Evolutionary conservation across 176 grass and related monocot species (phyloP).

Genomic region (Phoenix roebelenii): DNA sequence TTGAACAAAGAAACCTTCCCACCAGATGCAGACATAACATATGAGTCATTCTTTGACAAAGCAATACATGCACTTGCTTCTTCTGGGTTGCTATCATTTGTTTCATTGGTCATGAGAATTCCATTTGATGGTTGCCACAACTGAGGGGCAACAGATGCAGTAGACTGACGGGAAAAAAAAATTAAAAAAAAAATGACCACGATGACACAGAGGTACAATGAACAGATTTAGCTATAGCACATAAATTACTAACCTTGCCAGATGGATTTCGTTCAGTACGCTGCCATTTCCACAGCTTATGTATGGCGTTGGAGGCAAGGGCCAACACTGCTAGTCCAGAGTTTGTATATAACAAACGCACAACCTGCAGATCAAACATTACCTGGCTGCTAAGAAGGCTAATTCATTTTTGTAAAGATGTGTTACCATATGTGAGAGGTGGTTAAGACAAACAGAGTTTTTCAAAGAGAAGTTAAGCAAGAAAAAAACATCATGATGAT

Average conservation of each 20-base stretch:
- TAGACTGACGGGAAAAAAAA: constrained; percentile 44
- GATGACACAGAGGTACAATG: too few species aligned
- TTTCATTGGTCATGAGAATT: constrained; percentile 93
- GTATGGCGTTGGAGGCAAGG: constrained; percentile 84
- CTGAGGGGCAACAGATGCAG: constrained; percentile 65
- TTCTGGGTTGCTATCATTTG: constrained; percentile 77
- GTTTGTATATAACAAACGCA: constrained; percentile 88
- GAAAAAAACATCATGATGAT: too few species aligned
- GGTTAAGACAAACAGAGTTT: too few species aligned
- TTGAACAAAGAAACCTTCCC: constrained; percentile 98
- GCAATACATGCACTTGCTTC: constrained; percentile 97
- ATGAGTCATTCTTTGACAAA: constrained; percentile 95
- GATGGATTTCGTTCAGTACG: constrained; percentile 80
- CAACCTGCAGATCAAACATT: constrained; percentile 49
- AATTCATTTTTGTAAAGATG: too few species aligned
- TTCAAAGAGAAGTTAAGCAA: too few species aligned
- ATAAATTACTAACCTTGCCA: constrained; percentile 55
- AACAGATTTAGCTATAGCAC: too few species aligned
- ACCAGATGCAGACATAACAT: constrained; percentile 99
- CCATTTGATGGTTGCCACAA: constrained; percentile 96
- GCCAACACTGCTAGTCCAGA: constrained; percentile 69
- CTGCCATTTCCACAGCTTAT: constrained; percentile 99
- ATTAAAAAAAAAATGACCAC: constrained; percentile 4
- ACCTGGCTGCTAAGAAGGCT: too few species aligned
- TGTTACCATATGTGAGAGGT: too few species aligned